These are phyloP conservation scores for Syncephalastrum racemosum DNA, from an alignment of 371 early-diverging fungal genomes.

Conservation along the genomic window DNA sequence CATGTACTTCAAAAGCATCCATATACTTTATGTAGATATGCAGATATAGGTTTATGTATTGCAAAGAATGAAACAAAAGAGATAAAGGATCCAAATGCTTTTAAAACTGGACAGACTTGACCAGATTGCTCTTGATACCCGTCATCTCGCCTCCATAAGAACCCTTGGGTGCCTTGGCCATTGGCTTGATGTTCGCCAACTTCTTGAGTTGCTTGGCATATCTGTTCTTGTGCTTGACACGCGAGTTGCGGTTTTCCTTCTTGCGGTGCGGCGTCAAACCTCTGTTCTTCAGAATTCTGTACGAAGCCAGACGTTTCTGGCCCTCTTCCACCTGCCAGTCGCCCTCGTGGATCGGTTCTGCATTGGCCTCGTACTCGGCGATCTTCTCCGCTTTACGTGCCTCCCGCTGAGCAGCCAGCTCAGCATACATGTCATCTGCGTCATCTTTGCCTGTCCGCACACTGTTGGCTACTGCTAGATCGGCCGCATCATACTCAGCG, in stretches of 20 bases:
- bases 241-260: conserved; percentile 94
- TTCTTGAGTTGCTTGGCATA: conserved; percentile 92
- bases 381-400: conserved; percentile 53
- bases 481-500: conserved; percentile 57
- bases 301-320: conserved; percentile 81
- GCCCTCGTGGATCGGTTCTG: conserved; percentile 42
- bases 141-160: conserved; percentile 92
- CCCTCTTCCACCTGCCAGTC: conserved; percentile 50
- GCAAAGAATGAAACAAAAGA: neutral
- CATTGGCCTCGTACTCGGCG: conserved; percentile 41
- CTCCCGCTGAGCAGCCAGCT: conserved; percentile 44
- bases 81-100: conserved; percentile 3
- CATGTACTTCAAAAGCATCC: no score
- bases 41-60: neutral
- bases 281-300: conserved; percentile 93
- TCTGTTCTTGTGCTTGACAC: conserved; percentile 88
- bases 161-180: conserved; percentile 62
- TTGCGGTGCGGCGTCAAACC: conserved; percentile 92
- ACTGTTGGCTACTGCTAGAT: conserved; percentile 45
- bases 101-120: conserved; percentile 69
- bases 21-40: neutral
- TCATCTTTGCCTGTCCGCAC: conserved; percentile 36
- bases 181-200: conserved; percentile 73
- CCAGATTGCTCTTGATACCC: conserved; percentile 88
- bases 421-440: conserved; percentile 60